Evolutionary conservation across 2,329 filamentous ascomycete species (phyloP).

Genomic region (Cryphonectria radicalis): DNA sequence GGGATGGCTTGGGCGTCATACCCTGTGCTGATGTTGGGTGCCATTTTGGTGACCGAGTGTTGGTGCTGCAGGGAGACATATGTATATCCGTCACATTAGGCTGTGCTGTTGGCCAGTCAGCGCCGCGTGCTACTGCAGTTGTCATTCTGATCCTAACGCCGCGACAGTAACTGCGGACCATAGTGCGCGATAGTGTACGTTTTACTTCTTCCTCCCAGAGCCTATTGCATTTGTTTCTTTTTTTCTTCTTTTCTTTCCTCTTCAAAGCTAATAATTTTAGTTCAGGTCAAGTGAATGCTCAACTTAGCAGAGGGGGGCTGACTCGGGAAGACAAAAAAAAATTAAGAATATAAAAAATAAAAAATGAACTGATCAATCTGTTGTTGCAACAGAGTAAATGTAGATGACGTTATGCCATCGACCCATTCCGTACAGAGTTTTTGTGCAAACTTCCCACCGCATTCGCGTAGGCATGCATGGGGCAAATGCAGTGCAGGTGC

Average conservation of each 20-base stretch:
- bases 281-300: neutral
- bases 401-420: neutral
- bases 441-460: neutral
- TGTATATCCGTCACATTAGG: neutral
- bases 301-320: neutral
- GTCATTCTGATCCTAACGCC: neutral
- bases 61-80: neutral
- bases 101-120: neutral
- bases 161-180: neutral
- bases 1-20: neutral
- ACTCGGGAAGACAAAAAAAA: neutral
- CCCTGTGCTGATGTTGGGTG: neutral
- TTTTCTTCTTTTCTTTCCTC: neutral
- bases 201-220: neutral
- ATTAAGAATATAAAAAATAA: neutral
- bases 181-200: neutral
- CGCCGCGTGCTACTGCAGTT: neutral
- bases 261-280: neutral
- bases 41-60: slow-evolving; percentile 4
- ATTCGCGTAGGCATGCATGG: neutral
- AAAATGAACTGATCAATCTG: neutral
- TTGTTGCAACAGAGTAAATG: neutral
- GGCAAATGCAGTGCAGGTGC: neutral
- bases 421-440: neutral
- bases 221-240: neutral